Evolutionary conservation across 192 early-diverging fungal genomes (phyloP).

Genomic region (Linnemannia exigua): DNA sequence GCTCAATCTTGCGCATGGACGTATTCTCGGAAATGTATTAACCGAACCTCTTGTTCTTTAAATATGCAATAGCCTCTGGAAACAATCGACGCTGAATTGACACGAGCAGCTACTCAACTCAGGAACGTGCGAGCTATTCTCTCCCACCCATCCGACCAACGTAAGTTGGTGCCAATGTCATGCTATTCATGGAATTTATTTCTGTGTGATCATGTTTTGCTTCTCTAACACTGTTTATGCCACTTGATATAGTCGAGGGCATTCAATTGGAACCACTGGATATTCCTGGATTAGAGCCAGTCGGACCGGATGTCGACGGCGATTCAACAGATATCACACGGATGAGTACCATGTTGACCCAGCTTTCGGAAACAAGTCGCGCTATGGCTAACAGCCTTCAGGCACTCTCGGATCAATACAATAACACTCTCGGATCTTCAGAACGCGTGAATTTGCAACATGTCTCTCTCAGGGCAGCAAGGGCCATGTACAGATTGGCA

Average conservation of each 20-base stretch:
- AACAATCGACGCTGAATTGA: constrained; percentile 48
- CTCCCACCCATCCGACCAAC: constrained; percentile 36
- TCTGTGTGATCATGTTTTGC: not conserved
- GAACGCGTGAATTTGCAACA: constrained; percentile 24
- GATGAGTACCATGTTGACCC: constrained; percentile 34
- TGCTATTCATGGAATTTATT: not conserved
- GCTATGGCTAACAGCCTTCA: constrained; percentile 44
- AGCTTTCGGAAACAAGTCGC: constrained; percentile 42
- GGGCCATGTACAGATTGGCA: constrained; percentile 53
- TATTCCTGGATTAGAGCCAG: constrained; percentile 30
- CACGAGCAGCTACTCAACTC: constrained; percentile 39
- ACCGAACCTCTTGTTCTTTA: not conserved
- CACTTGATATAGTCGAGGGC: constrained; percentile 22
- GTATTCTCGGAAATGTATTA: not conserved
- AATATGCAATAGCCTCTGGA: constrained; percentile 31
- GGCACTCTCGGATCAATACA: constrained; percentile 28
- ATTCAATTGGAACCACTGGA: constrained; percentile 42
- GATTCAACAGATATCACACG: constrained; percentile 44
- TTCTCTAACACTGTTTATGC: constrained; percentile 1
- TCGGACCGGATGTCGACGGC: constrained; percentile 34
- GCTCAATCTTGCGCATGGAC: not conserved
- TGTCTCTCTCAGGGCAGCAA: constrained; percentile 37
- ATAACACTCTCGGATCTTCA: constrained; percentile 1
- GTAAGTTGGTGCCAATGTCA: constrained; percentile 13
- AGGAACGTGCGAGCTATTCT: constrained; percentile 50